Evolutionary conservation across 192 early-diverging fungal species (phyloP).

Genomic region (Rhizoclosmatium globosum): DNA sequence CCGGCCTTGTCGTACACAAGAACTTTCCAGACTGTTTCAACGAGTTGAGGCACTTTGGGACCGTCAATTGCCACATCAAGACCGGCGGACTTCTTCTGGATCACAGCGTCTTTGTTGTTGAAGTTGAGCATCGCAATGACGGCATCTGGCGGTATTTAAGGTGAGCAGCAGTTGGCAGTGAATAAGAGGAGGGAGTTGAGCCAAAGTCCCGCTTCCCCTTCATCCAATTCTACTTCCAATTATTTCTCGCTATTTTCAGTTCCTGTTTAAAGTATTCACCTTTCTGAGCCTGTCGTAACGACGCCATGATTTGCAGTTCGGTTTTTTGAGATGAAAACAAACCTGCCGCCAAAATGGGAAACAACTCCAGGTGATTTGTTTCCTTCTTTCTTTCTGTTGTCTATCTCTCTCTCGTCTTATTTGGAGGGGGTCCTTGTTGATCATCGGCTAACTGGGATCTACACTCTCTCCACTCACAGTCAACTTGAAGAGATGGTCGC

Average conservation of each 20-base stretch:
- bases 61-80: slow-evolving; percentile 46
- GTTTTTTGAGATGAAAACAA: neutral
- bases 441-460: too few relatives aligned
- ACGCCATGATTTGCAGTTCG: neutral
- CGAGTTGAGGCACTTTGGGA: slow-evolving; percentile 32
- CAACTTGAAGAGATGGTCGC: slow-evolving; percentile 83
- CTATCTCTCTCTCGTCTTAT: slow-evolving; percentile 4
- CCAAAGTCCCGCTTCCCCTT: too few relatives aligned
- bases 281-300: neutral
- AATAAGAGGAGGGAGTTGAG: too few relatives aligned
- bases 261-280: neutral
- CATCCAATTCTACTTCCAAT: too few relatives aligned
- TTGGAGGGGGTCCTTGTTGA: too few relatives aligned
- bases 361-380: slow-evolving; percentile 9
- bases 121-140: slow-evolving; percentile 87
- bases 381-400: neutral
- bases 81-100: slow-evolving; percentile 47
- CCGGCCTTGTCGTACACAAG: slow-evolving; percentile 93
- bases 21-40: slow-evolving; percentile 94
- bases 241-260: too few relatives aligned
- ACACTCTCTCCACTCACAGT: slow-evolving; percentile 33
- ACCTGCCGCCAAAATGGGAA: neutral
- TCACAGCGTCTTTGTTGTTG: slow-evolving; percentile 58
- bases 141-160: slow-evolving; percentile 60
- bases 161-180: too few relatives aligned